Evolutionary conservation across 768 basidiomycete species (phyloP), one percentile per base, ranked within the genome.

Genomic region (Suillus lakei): DNA sequence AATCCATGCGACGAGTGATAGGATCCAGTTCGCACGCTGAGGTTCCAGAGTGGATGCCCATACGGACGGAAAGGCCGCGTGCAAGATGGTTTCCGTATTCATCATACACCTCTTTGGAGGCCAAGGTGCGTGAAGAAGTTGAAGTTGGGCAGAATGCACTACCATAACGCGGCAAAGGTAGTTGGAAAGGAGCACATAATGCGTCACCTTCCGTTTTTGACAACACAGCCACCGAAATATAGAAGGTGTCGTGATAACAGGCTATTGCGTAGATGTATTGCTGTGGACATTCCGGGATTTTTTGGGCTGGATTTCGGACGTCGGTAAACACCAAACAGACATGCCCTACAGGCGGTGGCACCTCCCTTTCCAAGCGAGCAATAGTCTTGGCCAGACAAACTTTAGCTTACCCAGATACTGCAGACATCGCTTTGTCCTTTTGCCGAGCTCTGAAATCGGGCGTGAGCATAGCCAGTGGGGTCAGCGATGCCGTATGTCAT

Each of bases 201-300:
- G 96, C 89, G 73, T 99, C 96, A 30, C 98, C 98, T 88, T 99
- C 98, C 16, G 98, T 99, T 80, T n/a, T 99, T 99, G 73, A 99
- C 96, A 79, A 99, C 95, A 76, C 98, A 99, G 1, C 97, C 97
- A 30, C 96, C 96, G 72, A 95, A 96, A 51, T 91, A 83, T 30
- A 96, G 88, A 36, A 98, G 81, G 66, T 91, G 89, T n/a, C n/a
- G n/a, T n/a, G n/a, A n/a, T n/a, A 98, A 83, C 23, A 98, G 82
- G 59, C 80, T 84, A 74, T 98, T 96, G 79, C 98, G 97, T 69
- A 95, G 78, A 28, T 89, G 88, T 84, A 98, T 96, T 3, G 96
- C 95, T 0, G 91, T 91, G 26, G 91, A 88, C 96, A 99, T 99
- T 3, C 96, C 96, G 0, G 91, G 87, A 71, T 98, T 98, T 43